These are phyloP conservation scores for Meripilus lineatus DNA, from an alignment of 1,284 basidiomycete genomes.

Conservation along the genomic window DNA sequence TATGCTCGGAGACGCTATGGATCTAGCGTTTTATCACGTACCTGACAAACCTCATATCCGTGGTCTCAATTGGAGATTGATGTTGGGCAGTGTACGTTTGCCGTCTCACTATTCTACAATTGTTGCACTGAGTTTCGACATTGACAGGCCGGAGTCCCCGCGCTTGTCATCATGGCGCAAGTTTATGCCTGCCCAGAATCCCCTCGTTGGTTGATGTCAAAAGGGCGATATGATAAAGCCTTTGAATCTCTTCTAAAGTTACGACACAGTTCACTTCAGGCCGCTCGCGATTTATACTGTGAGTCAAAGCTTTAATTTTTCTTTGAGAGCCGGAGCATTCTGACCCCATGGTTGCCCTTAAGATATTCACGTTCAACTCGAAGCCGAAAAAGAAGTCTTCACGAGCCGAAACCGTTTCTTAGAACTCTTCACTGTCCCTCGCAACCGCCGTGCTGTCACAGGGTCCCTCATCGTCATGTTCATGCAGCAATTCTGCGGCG, in stretches of 20 bases:
- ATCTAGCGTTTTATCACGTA: conserved; percentile 54
- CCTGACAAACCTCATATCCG: conserved; percentile 37
- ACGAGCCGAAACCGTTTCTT: conserved; percentile 47
- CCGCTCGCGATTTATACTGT: conserved; percentile 69
- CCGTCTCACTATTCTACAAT: not conserved
- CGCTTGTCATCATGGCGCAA: conserved; percentile 51
- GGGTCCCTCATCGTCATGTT: conserved; percentile 74
- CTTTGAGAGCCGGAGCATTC: too few relatives aligned
- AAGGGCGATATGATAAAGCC: conserved; percentile 62
- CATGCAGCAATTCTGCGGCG: conserved; percentile 61
- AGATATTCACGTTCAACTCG: conserved; percentile 65
- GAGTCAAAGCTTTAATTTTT: conserved; percentile 14
- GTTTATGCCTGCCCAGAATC: conserved; percentile 55
- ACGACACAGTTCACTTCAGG: conserved; percentile 64
- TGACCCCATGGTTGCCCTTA: conserved; percentile 16
- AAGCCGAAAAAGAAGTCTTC: conserved; percentile 58
- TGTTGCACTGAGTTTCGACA: not conserved
- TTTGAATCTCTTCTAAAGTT: conserved; percentile 60
- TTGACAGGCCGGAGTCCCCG: conserved; percentile 55
- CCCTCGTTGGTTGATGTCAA: conserved; percentile 73
- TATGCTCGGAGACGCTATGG: conserved; percentile 53
- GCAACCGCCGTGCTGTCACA: conserved; percentile 70
- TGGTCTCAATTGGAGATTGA: conserved; percentile 65
- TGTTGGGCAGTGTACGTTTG: conserved; percentile 55
- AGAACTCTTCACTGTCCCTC: conserved; percentile 69